Evolutionary conservation across 2,329 filamentous ascomycete genomes (phyloP).

Genomic region (Fusarium floridanum): DNA sequence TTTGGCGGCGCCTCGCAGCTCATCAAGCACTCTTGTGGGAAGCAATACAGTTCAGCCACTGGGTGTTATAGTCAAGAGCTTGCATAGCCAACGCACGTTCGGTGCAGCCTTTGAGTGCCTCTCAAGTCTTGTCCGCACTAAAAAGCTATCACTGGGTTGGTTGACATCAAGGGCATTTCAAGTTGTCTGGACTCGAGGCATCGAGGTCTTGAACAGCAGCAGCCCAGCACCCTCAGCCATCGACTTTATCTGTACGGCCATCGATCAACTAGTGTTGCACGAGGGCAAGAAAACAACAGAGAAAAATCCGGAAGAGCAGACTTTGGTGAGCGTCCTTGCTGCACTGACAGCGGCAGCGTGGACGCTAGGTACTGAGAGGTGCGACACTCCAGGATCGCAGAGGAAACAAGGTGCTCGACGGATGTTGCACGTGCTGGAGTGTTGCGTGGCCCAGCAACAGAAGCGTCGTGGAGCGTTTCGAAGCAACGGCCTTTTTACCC

Average conservation of each 20-base stretch:
- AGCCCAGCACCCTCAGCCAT: conserved; percentile 38
- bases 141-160: conserved; percentile 41
- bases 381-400: conserved; percentile 4
- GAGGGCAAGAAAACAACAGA: conserved; percentile 8
- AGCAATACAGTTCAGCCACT: conserved; percentile 40
- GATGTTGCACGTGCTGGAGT: conserved; percentile 44
- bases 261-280: conserved; percentile 40
- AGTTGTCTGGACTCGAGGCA: conserved; percentile 42
- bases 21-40: conserved; percentile 31
- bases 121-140: conserved; percentile 34
- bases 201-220: conserved; percentile 43
- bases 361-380: conserved; percentile 26
- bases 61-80: conserved; percentile 30
- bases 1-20: conserved; percentile 33
- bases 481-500: conserved; percentile 39
- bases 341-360: conserved; percentile 47
- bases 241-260: conserved; percentile 41
- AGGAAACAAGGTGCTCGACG: conserved; percentile 40
- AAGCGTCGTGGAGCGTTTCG: conserved; percentile 15
- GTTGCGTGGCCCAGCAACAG: conserved; percentile 36
- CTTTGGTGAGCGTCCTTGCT: conserved; percentile 48
- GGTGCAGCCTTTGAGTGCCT: conserved; percentile 43
- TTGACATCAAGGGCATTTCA: conserved; percentile 43
- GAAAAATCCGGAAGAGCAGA: conserved; percentile 38
- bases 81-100: conserved; percentile 11